Percentiles rank a stretch among this genome's conserved stretches.
These are phyloP conservation scores for Plasmodium cynomolgi DNA, from an alignment of 169 alveolate genomes.

Conservation along the genomic window DNA sequence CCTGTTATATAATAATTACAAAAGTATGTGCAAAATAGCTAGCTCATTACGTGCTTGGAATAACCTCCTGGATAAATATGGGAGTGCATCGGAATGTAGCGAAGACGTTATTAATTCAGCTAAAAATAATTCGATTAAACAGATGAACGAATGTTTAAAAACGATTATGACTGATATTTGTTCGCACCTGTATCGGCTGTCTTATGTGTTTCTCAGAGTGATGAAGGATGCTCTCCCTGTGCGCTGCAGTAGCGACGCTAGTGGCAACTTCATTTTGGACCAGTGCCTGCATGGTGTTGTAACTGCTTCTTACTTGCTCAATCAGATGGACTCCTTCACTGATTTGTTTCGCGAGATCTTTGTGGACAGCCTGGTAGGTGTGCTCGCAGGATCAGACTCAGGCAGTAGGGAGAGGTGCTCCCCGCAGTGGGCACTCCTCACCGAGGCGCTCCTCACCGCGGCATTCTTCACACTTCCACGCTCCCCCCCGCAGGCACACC, in stretches of 20 bases:
- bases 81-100: conserved; percentile 8
- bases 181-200: background rate
- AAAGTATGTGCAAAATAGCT: conserved; percentile 48
- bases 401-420: background rate
- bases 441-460: background rate
- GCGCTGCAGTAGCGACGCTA: background rate
- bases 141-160: conserved; percentile 24
- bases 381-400: background rate
- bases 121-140: conserved; percentile 28
- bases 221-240: background rate
- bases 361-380: conserved; percentile 26
- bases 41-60: conserved; percentile 7
- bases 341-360: conserved; percentile 38
- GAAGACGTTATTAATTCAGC: background rate
- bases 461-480: background rate
- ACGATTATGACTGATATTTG: background rate
- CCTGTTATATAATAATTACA: conserved; percentile 63
- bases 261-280: conserved; percentile 17
- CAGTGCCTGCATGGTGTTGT: conserved; percentile 20
- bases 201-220: conserved; percentile 23
- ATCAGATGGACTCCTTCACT: conserved; percentile 30
- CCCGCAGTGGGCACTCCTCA: background rate
- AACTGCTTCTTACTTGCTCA: conserved; percentile 37
- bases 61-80: conserved; percentile 48
- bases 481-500: background rate